phyloP scores from a whole-genome alignment of 176 grass and related monocot genomes.

The Carex kokanica region DNA sequence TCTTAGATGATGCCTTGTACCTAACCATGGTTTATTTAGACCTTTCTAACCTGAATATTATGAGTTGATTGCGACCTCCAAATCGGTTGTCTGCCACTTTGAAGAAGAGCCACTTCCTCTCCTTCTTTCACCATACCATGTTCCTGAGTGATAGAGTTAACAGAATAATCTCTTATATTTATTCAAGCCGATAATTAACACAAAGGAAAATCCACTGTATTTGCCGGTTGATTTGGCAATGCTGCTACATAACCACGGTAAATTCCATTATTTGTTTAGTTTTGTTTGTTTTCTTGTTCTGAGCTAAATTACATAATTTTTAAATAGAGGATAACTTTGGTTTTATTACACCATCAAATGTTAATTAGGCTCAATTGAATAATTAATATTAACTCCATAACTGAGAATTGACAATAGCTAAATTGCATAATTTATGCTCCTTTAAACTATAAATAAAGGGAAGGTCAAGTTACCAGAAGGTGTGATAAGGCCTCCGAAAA shows the following conservation, averaged over 20 bases:
- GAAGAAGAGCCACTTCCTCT: constrained; percentile 85
- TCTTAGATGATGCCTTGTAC: not conserved
- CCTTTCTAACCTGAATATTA: constrained; percentile 88
- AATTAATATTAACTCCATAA: not conserved
- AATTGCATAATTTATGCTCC: not conserved
- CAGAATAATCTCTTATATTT: not conserved
- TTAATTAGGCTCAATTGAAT: not conserved
- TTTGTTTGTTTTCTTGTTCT: not conserved
- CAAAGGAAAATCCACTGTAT: not conserved
- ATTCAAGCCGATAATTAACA: not conserved
- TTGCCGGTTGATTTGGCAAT: not conserved
- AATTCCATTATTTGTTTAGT: not conserved
- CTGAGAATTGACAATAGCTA: not conserved
- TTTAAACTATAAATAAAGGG: not conserved
- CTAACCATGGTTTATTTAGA: constrained; percentile 26
- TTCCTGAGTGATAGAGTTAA: constrained; percentile 44
- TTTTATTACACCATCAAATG: not conserved
- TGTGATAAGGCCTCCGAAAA: constrained; percentile 79
- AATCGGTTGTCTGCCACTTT: constrained; percentile 85
- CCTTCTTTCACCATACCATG: constrained; percentile 93
- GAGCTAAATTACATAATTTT: not conserved
- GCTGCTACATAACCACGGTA: not conserved
- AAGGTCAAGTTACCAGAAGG: constrained; percentile 57
- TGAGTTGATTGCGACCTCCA: constrained; percentile 98
- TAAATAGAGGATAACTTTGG: not conserved